Evolutionary conservation across 805 yeast genomes (phyloP), one percentile per base, ranked within the genome.

Genomic region (Ogataea kodamae): DNA sequence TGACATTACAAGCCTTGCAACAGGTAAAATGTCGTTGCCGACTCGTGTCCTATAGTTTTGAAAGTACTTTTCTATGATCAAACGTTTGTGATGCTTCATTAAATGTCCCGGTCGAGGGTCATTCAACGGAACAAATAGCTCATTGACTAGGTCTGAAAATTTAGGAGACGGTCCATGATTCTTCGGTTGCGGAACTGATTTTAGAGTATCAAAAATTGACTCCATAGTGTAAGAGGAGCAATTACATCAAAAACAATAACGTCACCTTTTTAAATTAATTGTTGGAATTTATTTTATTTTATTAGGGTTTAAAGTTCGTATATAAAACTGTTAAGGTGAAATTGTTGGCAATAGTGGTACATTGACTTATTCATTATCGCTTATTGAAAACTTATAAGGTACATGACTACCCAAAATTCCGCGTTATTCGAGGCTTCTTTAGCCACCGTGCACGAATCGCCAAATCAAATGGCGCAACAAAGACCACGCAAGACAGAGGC

Each of bases 11-110:
- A 88, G 62, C 19, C 77, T 61, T 10, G 83, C 64, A 1, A 80
- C 80, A 0, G 90, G 89, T 46, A 70, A 78, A 3, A 88, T 67
- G 54, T 88, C 71, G 11, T 66, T 56, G 0, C 87, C 87, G 0
- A 79, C 78, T 2, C 65, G 57, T 10, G 45, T 46, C 22, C 77
- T 56, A 81, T 83, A 81, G 22, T 63, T 52, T 4, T 52, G 50
- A 18, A 77, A 59, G 48, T 76, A 81, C 6, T 45, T 37, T 19
- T 54, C 50, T 5, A 63, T 40, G 3, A 54, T 42, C 15, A 48
- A 17, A 5, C 39, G 26, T 21, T 39, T 40, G 13, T 43, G 33
- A n/a, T 30, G 28, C 16, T 43, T 40, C 14, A 28, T 18, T 17
- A 37, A 10, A 40, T 24, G 27, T 21, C 34, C 39, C 28, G 25